Base-by-base conservation (phyloP, 2,329 filamentous ascomycete species). In the Zelopaecilomyces penicillatus region DNA sequence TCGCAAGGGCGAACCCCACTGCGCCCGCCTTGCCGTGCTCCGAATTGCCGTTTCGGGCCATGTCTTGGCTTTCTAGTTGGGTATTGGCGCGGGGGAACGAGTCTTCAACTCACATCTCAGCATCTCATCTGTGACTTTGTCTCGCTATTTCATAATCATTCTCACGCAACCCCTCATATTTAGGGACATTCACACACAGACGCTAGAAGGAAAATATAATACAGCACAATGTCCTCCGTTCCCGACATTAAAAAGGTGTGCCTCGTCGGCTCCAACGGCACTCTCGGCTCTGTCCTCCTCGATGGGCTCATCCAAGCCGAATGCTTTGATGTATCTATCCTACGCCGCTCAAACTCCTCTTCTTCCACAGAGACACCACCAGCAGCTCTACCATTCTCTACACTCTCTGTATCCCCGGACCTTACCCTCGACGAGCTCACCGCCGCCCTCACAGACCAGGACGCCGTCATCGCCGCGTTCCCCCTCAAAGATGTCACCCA, bases 281-380 rank as follows among this genome's bases (percentile, higher is more conserved):
- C 60, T 19, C 57, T 73, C 9, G 70, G 70, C 45, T 57, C 58
- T 4, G 54, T 62, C 28, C 57, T 71, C 3, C 55, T 68, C 39
- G 52, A 60, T 2, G 61, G 61, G 10, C 62, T 73, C 11, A 50
- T 69, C 34, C 48, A 56, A 2, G 60, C 61, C 29, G 59, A 59
- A 28, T 51, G 46, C 30, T 70, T 82, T 63, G 65, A 69, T 44
- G 63, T 81, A 43, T 78, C 75, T 6, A 66, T 78, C 34, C 68
- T 83, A 39, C 74, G 71, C 27, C 76, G 80, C 30, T 59, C 61
- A n/a, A 57, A 48, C 34, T 64, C 62, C 6, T 50, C 56, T 1
- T 55, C 53, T 1, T 19, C 19, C 19, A 19, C 19, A 19, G 19
- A 19, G 19, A 47, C 58, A 7, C 47, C 57, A 29, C 42, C 54